phyloP scores from a whole-genome alignment of 352 stramenopile genomes.

The Phytopythium mirpurense region DNA sequence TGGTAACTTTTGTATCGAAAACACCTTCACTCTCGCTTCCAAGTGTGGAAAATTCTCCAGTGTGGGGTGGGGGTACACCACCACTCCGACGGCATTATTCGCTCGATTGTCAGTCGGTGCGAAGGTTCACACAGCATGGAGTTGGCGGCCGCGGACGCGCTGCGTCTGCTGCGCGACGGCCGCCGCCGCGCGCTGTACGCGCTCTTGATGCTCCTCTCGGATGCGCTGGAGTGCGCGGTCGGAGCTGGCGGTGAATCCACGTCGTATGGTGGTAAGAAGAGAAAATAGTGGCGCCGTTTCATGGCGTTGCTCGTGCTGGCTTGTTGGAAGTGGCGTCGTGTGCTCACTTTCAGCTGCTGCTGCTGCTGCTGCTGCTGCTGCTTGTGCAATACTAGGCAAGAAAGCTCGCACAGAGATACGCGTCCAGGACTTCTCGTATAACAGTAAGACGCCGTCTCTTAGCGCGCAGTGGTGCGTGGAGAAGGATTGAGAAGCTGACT shows the following conservation, averaged over 20 bases:
- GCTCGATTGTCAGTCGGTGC: neutral
- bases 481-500: slow-evolving; percentile 8
- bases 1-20: neutral
- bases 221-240: slow-evolving; percentile 17
- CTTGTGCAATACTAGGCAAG: slow-evolving; percentile 13
- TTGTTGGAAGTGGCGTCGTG: neutral
- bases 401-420: slow-evolving; percentile 49
- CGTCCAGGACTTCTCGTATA: slow-evolving; percentile 66
- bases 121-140: slow-evolving; percentile 3
- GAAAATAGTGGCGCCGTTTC: neutral
- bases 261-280: neutral
- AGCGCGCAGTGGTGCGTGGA: neutral
- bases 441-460: slow-evolving; percentile 21
- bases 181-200: slow-evolving; percentile 22
- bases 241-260: slow-evolving; percentile 11
- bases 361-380: too few species aligned
- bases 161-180: slow-evolving; percentile 1
- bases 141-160: slow-evolving; percentile 1
- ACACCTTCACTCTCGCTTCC: neutral
- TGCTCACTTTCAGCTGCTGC: neutral
- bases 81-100: neutral
- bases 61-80: too few species aligned
- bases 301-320: neutral
- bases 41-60: slow-evolving; percentile 4
- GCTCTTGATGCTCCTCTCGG: slow-evolving; percentile 20